These are phyloP conservation scores for Fulvia fulva DNA, from an alignment of 2,329 filamentous ascomycete species.

Conservation along the genomic window DNA sequence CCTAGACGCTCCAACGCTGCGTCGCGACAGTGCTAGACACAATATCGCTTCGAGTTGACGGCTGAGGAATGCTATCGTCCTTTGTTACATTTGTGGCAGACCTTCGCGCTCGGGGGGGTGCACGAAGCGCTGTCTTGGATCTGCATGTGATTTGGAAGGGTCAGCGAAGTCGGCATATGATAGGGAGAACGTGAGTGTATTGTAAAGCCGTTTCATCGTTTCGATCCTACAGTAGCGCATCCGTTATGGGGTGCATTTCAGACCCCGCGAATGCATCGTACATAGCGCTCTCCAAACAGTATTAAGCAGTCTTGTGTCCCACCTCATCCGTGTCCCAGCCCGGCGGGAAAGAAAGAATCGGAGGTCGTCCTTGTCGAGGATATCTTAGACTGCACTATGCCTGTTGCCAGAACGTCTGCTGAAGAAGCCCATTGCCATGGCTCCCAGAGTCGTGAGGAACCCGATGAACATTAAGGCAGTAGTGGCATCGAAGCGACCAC, in stretches of 20 bases:
- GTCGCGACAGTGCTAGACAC: no score
- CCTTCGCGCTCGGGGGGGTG: background rate
- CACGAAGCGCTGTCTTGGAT: background rate
- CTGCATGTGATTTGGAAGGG: background rate
- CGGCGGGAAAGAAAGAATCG: background rate
- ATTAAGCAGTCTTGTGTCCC: background rate
- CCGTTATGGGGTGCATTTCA: no score
- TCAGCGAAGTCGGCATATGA: no score
- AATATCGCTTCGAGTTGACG: no score
- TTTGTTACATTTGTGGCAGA: no score
- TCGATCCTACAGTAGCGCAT: background rate
- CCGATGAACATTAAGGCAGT: slow-evolving; percentile 17
- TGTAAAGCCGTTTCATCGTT: no score
- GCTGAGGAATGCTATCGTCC: no score
- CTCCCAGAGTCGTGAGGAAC: slow-evolving; percentile 5
- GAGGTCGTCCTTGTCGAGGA: background rate
- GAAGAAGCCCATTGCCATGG: slow-evolving; percentile 9
- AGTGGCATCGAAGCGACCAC: slow-evolving; percentile 2
- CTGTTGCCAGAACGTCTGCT: background rate
- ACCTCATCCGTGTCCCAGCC: background rate
- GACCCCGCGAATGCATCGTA: background rate
- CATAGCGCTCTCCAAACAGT: background rate
- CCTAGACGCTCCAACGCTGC: no score
- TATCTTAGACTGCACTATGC: background rate
- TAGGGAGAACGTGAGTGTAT: no score